Evolutionary conservation across 345 rosid genomes (phyloP).

Genomic region (Corchorus capsularis): DNA sequence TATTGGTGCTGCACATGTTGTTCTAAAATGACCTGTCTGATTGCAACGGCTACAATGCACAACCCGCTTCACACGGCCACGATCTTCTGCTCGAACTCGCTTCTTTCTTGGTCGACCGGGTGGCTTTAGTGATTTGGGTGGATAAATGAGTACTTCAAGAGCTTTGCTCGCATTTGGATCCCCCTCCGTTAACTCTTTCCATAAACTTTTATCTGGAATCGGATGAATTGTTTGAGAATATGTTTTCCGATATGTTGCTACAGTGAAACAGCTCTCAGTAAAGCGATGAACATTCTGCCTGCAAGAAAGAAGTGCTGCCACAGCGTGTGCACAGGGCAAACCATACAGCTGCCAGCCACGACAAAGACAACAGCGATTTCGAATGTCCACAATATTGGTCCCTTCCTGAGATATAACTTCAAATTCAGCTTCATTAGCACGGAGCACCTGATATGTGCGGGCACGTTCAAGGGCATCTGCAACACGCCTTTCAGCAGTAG

Average conservation of each 20-base stretch:
- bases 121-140: slow-evolving; percentile 88
- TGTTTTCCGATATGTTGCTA: slow-evolving; percentile 88
- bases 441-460: slow-evolving; percentile 83
- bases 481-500: slow-evolving; percentile 86
- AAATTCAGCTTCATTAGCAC: slow-evolving; percentile 93
- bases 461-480: slow-evolving; percentile 91
- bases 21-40: slow-evolving; percentile 98
- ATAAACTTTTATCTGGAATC: slow-evolving; percentile 86
- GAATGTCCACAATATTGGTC: slow-evolving; percentile 81
- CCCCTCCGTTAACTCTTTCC: slow-evolving; percentile 81
- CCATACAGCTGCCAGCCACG: slow-evolving; percentile 98
- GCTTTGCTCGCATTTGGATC: slow-evolving; percentile 54
- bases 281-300: slow-evolving; percentile 97
- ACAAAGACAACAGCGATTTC: slow-evolving; percentile 91
- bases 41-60: slow-evolving; percentile 99
- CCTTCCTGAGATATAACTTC: slow-evolving; percentile 97
- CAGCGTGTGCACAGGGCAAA: slow-evolving; percentile 96
- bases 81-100: slow-evolving; percentile 89
- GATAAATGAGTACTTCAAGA: slow-evolving; percentile 56
- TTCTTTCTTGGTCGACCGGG: slow-evolving; percentile 96
- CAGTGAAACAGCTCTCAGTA: slow-evolving; percentile 94
- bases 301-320: slow-evolving; percentile 95
- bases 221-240: slow-evolving; percentile 97
- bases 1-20: slow-evolving; percentile 96
- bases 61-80: slow-evolving; percentile 85